A percentile compares a stretch with the other conserved stretches of the same genome.
These are phyloP conservation scores for Blepharisma japonicum DNA, from an alignment of 73 alveolate genomes.

Conservation along the genomic window DNA sequence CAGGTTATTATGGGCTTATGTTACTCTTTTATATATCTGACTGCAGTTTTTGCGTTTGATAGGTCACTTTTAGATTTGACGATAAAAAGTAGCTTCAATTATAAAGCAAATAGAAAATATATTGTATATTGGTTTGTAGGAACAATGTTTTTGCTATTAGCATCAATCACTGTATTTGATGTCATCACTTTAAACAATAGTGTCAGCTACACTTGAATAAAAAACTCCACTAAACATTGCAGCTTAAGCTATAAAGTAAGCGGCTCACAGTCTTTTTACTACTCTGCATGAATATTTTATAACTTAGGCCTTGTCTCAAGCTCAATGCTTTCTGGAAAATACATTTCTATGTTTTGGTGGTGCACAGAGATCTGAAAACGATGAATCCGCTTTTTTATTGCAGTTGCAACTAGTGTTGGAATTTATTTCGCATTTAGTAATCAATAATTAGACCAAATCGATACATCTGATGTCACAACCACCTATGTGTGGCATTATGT, in stretches of 20 bases:
- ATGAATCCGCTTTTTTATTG: background rate
- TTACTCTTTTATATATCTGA: constrained; percentile 10
- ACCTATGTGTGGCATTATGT: background rate
- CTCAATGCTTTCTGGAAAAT: constrained; percentile 7
- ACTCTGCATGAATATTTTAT: constrained; percentile 11
- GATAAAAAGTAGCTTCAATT: background rate
- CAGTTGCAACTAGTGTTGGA: background rate
- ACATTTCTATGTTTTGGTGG: constrained; percentile 28
- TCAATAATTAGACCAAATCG: too few relatives aligned
- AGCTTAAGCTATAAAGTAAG: background rate
- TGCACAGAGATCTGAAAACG: background rate
- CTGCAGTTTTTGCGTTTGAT: constrained; percentile 13
- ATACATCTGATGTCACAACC: background rate
- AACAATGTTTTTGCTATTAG: background rate
- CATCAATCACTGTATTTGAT: background rate
- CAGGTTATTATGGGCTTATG: background rate
- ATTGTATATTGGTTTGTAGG: background rate
- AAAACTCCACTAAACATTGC: constrained; percentile 8
- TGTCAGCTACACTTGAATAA: background rate
- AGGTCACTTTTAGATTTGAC: background rate
- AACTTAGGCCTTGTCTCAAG: background rate
- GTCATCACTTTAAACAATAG: background rate
- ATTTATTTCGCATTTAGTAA: too few relatives aligned
- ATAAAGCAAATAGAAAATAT: constrained; percentile 2
- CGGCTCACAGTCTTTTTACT: background rate